Evolutionary conservation across 2,329 filamentous ascomycete genomes (phyloP).

Genomic region (Microthyrium microscopicum): DNA sequence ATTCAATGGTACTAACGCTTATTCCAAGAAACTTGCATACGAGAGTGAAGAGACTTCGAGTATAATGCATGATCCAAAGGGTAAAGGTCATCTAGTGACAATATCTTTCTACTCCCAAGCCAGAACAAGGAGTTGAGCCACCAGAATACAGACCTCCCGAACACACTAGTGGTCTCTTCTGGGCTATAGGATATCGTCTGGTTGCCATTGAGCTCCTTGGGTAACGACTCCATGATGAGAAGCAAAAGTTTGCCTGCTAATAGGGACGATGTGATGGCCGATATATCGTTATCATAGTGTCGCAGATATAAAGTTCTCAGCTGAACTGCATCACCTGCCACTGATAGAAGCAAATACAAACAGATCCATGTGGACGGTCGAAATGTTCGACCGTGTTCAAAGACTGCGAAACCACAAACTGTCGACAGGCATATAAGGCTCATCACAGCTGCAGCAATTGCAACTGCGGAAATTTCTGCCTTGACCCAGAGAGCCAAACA

Average conservation of each 20-base stretch:
- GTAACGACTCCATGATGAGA: slow-evolving; percentile 12
- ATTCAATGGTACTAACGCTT: background rate
- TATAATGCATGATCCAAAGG: slow-evolving; percentile 9
- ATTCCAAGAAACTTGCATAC: slow-evolving; percentile 3
- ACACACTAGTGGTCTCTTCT: slow-evolving; percentile 11
- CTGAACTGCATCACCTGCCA: slow-evolving; percentile 10
- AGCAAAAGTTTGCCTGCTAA: slow-evolving; percentile 10
- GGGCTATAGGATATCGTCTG: slow-evolving; percentile 10
- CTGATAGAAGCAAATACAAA: background rate
- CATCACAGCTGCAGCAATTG: slow-evolving; percentile 1
- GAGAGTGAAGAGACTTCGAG: background rate
- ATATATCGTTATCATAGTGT: slow-evolving; percentile 7
- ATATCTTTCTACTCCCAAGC: slow-evolving; percentile 14
- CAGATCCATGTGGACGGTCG: background rate
- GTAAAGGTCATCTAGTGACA: slow-evolving; percentile 13
- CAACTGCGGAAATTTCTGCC: background rate
- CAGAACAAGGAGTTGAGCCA: slow-evolving; percentile 20
- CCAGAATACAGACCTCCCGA: slow-evolving; percentile 18
- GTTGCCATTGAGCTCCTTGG: slow-evolving; percentile 10
- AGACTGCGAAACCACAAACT: background rate
- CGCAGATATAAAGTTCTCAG: slow-evolving; percentile 13
- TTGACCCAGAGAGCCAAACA: slow-evolving; percentile 11
- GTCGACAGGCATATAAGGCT: background rate
- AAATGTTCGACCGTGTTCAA: slow-evolving; percentile 2
- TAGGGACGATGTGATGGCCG: slow-evolving; percentile 10